Evolutionary conservation across 2,329 filamentous ascomycete genomes (phyloP).

Genomic region (Ophiostoma quercus): DNA sequence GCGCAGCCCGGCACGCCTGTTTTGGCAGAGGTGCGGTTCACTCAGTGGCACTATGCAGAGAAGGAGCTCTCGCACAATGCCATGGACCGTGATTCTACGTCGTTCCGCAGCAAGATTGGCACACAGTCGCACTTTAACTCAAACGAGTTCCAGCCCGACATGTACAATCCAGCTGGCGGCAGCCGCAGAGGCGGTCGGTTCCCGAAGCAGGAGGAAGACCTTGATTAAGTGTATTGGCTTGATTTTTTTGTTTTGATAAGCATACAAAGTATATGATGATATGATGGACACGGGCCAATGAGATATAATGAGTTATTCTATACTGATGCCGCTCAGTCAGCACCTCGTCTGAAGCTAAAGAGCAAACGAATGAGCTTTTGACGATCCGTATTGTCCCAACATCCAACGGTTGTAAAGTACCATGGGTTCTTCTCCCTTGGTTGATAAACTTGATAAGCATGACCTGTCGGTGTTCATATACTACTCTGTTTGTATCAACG

Average conservation of each 20-base stretch:
- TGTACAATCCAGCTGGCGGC: conserved; percentile 40
- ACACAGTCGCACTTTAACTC: conserved; percentile 64
- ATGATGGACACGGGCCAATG: no score
- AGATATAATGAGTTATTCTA: no score
- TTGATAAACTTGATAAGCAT: no score
- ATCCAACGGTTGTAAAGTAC: neutral
- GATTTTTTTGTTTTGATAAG: no score
- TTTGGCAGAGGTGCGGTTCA: conserved; percentile 43
- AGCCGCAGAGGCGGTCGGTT: neutral
- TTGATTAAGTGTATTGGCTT: no score
- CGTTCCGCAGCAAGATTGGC: conserved; percentile 62
- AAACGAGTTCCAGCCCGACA: conserved; percentile 54
- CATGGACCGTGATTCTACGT: conserved; percentile 34
- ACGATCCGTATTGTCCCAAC: neutral
- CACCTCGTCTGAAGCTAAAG: neutral
- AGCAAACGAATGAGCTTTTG: neutral
- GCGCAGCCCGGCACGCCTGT: conserved; percentile 26
- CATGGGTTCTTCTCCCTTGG: no score
- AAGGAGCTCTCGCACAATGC: conserved; percentile 15
- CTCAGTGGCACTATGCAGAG: conserved; percentile 48
- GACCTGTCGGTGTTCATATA: no score
- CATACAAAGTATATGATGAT: no score
- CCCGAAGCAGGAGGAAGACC: neutral
- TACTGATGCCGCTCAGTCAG: neutral
- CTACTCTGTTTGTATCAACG: no score